Base-by-base conservation (phyloP, 768 basidiomycete species). In the Lentinula raphanica region DNA sequence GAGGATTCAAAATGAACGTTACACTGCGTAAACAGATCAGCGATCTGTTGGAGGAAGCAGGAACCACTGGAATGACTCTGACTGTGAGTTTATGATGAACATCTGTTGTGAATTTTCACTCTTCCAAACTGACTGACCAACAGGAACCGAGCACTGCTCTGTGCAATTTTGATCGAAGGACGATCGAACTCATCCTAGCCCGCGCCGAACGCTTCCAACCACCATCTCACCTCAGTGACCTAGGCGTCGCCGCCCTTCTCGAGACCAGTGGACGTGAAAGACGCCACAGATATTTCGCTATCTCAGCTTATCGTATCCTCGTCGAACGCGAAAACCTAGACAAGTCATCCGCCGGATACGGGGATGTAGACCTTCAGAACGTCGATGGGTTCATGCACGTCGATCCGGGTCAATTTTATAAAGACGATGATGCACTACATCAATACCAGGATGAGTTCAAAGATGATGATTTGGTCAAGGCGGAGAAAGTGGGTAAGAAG, bases 191-290 rank as follows among this genome's bases (percentile, higher is more conserved):
- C n/a, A 72, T 92, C 25, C 79, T 94, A 31, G 77, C 79, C 15
- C 83, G 88, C 44, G 82, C 88, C 21, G 85, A 85, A 62, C 85
- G 79, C 65, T 76, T 67, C 59, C 76, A 75, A 9, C 84, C 86
- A 13, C 92, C 92, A 3, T 59, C 80, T 5, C 91, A 93, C 68
- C 79, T 94, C 13, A 75, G 76, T 53, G 89, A 94, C 68, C 75
- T 90, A 39, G 79, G 84, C 27, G 81, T 92, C 50, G 79, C 81
- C 21, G 82, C 85, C 36, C 69, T 91, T 27, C 87, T 88, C 79
- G 95, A 97, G 71, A 91, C 84, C 0, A 78, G 80, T 61, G 92
- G 92, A 4, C 84, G 93, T 35, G 92, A 98, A 72, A 86, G 93
- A 28, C 87, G 92, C 23, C 84, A 92, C 68, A 81, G 92, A 61